These are phyloP conservation scores for Xylaria sp. DNA, from an alignment of 495 filamentous ascomycete species.

Conservation along the genomic window DNA sequence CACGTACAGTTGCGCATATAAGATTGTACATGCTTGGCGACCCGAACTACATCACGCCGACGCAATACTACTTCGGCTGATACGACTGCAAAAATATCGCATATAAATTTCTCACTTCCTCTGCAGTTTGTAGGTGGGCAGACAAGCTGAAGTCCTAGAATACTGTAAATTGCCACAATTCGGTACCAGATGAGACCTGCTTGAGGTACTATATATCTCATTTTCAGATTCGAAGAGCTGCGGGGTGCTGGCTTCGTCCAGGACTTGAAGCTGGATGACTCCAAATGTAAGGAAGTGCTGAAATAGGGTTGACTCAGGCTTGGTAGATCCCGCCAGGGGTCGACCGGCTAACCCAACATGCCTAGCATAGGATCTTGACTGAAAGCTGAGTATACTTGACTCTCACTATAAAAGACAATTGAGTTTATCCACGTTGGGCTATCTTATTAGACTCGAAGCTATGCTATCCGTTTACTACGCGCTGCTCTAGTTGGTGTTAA, in stretches of 20 bases:
- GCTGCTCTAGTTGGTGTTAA: not conserved
- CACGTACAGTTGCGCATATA: constrained; percentile 56
- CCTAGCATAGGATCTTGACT: not conserved
- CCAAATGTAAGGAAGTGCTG: not conserved
- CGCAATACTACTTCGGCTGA: constrained; percentile 43
- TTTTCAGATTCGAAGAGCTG: too few relatives aligned
- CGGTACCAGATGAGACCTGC: not conserved
- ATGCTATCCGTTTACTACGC: not conserved
- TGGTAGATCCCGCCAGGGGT: not conserved
- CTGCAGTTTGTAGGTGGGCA: constrained; percentile 42
- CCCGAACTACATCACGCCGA: constrained; percentile 44
- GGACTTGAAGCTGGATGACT: not conserved
- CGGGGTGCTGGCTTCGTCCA: too few relatives aligned
- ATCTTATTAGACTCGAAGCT: not conserved
- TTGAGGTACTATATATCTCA: not conserved
- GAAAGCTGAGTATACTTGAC: not conserved
- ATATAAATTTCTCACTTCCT: constrained; percentile 44
- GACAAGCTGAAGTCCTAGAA: constrained; percentile 29
- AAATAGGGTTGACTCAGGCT: not conserved
- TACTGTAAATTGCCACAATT: not conserved
- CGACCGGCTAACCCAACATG: not conserved
- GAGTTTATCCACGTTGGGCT: not conserved
- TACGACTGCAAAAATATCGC: constrained; percentile 38
- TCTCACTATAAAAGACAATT: not conserved
- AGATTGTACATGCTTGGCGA: constrained; percentile 59